These are phyloP conservation scores for Gremmenia infestans DNA, from an alignment of 2,329 filamentous ascomycete genomes.

Conservation along the genomic window DNA sequence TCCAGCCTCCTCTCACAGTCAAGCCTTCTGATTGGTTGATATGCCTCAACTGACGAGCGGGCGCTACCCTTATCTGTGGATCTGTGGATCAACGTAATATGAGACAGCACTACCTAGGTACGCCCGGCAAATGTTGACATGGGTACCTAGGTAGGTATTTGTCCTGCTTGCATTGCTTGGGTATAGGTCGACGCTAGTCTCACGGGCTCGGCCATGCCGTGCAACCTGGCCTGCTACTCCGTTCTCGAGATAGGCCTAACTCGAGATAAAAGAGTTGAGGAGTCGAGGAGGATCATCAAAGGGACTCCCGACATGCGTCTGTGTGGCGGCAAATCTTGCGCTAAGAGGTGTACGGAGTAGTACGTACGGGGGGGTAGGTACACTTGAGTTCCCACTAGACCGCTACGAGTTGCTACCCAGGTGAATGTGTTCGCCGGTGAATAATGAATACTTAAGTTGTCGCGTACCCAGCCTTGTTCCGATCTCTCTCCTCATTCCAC, in stretches of 20 bases:
- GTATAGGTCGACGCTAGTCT: background rate
- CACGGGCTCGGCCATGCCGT: constrained; percentile 9
- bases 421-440: constrained; percentile 6
- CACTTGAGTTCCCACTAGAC: constrained; percentile 5
- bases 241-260: background rate
- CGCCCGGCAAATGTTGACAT: too few species aligned
- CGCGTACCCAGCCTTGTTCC: constrained; percentile 1
- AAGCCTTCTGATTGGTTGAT: constrained; percentile 3
- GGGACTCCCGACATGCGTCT: background rate
- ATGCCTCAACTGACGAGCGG: constrained; percentile 5
- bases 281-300: too few species aligned
- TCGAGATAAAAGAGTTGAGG: background rate
- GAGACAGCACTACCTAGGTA: constrained; percentile 5
- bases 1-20: background rate
- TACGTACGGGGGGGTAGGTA: background rate
- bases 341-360: constrained; percentile 1
- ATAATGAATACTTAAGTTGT: constrained; percentile 14
- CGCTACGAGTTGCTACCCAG: background rate
- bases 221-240: background rate
- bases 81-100: constrained; percentile 3
- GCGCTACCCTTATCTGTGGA: constrained; percentile 22
- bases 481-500: background rate
- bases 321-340: constrained; percentile 1
- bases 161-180: background rate
- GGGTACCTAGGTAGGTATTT: background rate